Conservation (phyloP, 2,329 filamentous ascomycete genomes). For the Curvularia verruculosa region DNA sequence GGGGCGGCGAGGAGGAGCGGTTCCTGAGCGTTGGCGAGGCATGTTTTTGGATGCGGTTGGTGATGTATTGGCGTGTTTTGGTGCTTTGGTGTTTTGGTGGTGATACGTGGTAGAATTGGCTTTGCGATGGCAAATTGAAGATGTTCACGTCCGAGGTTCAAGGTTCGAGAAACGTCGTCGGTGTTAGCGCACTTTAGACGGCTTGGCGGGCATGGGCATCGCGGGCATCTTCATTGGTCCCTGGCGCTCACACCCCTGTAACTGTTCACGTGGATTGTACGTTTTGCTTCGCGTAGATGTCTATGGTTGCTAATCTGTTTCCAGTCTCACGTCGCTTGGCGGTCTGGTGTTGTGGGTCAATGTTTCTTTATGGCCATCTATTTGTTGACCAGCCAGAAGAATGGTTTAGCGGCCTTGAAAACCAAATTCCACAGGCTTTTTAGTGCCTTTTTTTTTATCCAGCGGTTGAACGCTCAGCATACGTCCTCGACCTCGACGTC, state of each 20-base stretch:
- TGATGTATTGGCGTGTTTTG: slow-evolving; percentile 10
- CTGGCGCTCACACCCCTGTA: neutral
- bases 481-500: slow-evolving; percentile 72
- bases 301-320: neutral
- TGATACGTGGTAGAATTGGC: slow-evolving; percentile 5
- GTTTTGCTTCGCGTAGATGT: neutral
- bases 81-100: slow-evolving; percentile 3
- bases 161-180: slow-evolving; percentile 35
- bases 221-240: slow-evolving; percentile 7
- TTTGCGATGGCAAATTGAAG: slow-evolving; percentile 25
- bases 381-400: neutral
- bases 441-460: neutral
- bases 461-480: slow-evolving; percentile 51
- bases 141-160: slow-evolving; percentile 28
- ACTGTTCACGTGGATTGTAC: neutral
- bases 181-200: slow-evolving; percentile 23
- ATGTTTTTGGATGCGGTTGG: slow-evolving; percentile 37
- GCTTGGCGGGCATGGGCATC: slow-evolving; percentile 20
- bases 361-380: neutral
- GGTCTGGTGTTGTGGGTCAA: neutral
- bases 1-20: slow-evolving; percentile 53
- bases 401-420: neutral
- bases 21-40: slow-evolving; percentile 57
- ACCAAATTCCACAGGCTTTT: neutral
- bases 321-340: neutral